Evolutionary conservation across 1,139 yeast genomes (phyloP), one percentile per base, ranked within the genome.

Genomic region (Nematodospora anomalae): DNA sequence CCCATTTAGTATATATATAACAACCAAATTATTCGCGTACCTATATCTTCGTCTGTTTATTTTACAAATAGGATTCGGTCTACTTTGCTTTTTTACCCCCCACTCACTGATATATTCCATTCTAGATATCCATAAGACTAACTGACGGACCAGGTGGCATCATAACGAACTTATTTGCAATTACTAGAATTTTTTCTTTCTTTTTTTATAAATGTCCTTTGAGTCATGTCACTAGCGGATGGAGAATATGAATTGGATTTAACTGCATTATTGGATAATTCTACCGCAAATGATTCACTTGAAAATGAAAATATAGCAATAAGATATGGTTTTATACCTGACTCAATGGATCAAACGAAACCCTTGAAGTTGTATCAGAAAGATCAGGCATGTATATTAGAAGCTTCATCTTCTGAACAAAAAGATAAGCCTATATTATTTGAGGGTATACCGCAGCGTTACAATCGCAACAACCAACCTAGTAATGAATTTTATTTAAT

Each of bases 221-320:
- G 8, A 18, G 20, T 26, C 14, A 47, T 46, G 51, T 43, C 47
- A 8, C 28, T 47, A 27, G 64, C 68, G 8, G 74, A 71, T 50
- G 76, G 76, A 11, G 76, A 71, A 44, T 71, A 71, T 45, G 74
- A 67, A 28, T 59, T 71, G 31, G 75, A 70, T 42, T 47, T 69
- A 26, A 52, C 61, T 26, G 57, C 51, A n/a, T 50, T 67, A 12
- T 38, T 52, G 29, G 51, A 46, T 11, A 36, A 29, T 6, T 42
- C 30, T 43, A 45, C 29, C 36, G 35, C 20, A 21, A 16, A 28
- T 20, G 13, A 16, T 18, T 22, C 28, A 10, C 37, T 37, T 26
- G 53, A 50, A 10, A 46, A 50, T 4, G 51, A 51, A 21, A 52
- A 59, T 35, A 49, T 69, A 28, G 74, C 72, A 7, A 51, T 71